Conservation (phyloP, 139 green algal genomes). For the Deuterostichococcus epilithicus region DNA sequence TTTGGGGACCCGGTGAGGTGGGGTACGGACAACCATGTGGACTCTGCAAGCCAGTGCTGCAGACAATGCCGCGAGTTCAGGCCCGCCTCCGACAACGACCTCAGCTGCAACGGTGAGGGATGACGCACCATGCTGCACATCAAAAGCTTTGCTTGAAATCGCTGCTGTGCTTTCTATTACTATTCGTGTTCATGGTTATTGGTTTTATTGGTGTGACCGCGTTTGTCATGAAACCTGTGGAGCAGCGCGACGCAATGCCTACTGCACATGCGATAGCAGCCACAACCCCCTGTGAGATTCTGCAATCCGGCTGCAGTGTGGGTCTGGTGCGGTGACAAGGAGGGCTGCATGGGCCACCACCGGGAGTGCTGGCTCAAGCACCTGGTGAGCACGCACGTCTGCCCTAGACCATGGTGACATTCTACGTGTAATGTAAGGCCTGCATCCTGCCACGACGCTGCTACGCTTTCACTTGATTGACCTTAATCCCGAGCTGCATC, state of each 20-base stretch:
- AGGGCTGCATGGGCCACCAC: constrained; percentile 48
- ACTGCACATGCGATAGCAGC: background rate
- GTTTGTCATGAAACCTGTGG: background rate
- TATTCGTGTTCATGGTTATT: background rate
- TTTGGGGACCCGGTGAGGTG: constrained; percentile 66
- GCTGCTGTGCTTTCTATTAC: constrained; percentile 1
- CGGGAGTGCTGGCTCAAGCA: constrained; percentile 88
- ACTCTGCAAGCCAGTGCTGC: constrained; percentile 58
- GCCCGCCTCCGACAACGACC: constrained; percentile 34
- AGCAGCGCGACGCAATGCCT: background rate
- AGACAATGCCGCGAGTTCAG: constrained; percentile 40
- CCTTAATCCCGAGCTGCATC: too few species aligned
- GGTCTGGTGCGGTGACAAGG: constrained; percentile 72
- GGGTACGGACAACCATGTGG: constrained; percentile 45
- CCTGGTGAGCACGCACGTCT: constrained; percentile 54
- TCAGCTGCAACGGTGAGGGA: constrained; percentile 65
- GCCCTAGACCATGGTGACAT: too few species aligned
- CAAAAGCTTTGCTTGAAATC: background rate
- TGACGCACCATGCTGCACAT: background rate
- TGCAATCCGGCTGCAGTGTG: constrained; percentile 75
- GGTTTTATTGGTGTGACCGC: background rate
- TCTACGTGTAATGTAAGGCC: too few species aligned
- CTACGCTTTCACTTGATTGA: too few species aligned
- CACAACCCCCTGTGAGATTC: too few species aligned
- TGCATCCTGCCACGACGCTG: too few species aligned